phyloP scores from a whole-genome alignment of 768 basidiomycete genomes.

The Holtermanniella nyarrowii region DNA sequence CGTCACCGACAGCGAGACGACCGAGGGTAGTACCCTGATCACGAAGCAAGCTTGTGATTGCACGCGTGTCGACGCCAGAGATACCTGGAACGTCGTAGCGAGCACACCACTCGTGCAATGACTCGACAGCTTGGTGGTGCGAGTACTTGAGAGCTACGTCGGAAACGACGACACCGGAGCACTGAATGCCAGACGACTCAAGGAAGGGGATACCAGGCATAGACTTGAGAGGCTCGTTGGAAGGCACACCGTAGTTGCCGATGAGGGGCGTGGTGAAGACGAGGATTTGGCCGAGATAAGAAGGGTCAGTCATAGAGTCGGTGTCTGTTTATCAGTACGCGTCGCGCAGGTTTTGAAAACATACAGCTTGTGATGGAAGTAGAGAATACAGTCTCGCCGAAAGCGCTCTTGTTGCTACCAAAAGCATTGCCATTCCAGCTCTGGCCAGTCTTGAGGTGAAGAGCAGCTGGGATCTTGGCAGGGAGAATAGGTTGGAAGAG shows the following conservation, averaged over 20 bases:
- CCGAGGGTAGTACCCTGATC: conserved; percentile 97
- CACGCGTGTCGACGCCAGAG: conserved; percentile 94
- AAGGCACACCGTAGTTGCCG: conserved; percentile 94
- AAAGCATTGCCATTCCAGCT: conserved; percentile 83
- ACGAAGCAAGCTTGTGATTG: conserved; percentile 82
- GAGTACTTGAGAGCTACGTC: conserved; percentile 93
- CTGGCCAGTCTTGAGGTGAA: conserved; percentile 90
- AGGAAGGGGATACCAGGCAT: conserved; percentile 61
- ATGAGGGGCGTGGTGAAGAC: conserved; percentile 98
- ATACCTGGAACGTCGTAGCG: conserved; percentile 83
- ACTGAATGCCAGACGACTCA: conserved; percentile 82
- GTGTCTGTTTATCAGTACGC: conserved; percentile 76
- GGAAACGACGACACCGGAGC: conserved; percentile 81
- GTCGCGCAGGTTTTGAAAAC: too few species aligned
- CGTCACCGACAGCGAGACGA: conserved; percentile 66
- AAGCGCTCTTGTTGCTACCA: conserved; percentile 74
- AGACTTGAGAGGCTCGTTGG: conserved; percentile 48
- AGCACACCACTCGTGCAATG: conserved; percentile 83
- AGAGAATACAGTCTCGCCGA: conserved; percentile 96
- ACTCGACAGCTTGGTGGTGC: conserved; percentile 88
- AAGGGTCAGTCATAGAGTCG: conserved; percentile 99
- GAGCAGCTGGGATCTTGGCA: conserved; percentile 54
- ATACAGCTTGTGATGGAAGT: conserved; percentile 96
- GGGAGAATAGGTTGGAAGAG: conserved; percentile 33
- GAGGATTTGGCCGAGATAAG: conserved; percentile 93